Evolutionary conservation across 768 basidiomycete genomes (phyloP).

Genomic region (Mycena filopes): DNA sequence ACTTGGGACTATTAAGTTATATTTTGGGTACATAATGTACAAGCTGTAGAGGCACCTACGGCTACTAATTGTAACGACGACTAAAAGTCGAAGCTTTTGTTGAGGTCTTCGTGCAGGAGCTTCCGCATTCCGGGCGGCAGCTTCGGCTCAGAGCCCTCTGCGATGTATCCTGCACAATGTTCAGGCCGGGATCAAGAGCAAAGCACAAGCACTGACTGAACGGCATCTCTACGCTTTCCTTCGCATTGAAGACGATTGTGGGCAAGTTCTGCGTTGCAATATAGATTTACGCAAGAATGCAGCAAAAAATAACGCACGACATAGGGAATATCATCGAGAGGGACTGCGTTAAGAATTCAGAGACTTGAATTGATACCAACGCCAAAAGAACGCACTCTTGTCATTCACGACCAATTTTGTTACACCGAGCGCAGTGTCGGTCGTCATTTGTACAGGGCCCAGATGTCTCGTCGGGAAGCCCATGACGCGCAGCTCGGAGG

Average conservation of each 20-base stretch:
- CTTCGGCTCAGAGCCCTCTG: slow-evolving; percentile 65
- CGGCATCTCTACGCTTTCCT: slow-evolving; percentile 98
- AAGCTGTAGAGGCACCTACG: too few relatives aligned
- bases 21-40: too few relatives aligned
- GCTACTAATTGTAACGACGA: too few relatives aligned
- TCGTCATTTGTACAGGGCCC: slow-evolving; percentile 95
- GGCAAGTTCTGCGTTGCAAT: slow-evolving; percentile 78
- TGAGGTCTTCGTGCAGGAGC: slow-evolving; percentile 85
- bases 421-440: slow-evolving; percentile 94
- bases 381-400: slow-evolving; percentile 53
- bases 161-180: slow-evolving; percentile 56
- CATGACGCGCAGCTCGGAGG: slow-evolving; percentile 83
- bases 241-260: slow-evolving; percentile 86
- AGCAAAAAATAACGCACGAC: slow-evolving; percentile 58
- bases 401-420: slow-evolving; percentile 86
- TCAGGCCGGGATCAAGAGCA: background rate
- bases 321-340: slow-evolving; percentile 78
- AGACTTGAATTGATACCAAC: background rate
- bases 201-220: slow-evolving; percentile 72
- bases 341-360: slow-evolving; percentile 49
- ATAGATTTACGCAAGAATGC: background rate
- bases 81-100: slow-evolving; percentile 87
- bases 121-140: slow-evolving; percentile 93
- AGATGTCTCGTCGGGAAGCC: slow-evolving; percentile 91
- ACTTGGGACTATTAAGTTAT: background rate